A percentile compares a stretch with the other conserved stretches of the same genome.
Evolutionary conservation across 2,329 filamentous ascomycete genomes (phyloP).

Genomic region (Chalara sp.): DNA sequence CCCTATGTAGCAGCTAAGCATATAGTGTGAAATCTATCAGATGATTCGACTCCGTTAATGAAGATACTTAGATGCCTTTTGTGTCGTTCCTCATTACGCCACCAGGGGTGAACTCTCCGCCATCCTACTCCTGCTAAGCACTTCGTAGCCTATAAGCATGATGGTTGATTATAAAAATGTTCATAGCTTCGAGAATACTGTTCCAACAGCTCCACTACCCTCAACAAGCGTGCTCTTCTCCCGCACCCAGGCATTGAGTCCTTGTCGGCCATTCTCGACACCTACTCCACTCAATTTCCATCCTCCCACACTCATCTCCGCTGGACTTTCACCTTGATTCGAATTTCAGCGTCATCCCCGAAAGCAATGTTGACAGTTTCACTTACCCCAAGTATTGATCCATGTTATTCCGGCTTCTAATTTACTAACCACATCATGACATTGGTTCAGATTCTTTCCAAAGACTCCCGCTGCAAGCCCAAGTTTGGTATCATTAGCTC

Average conservation of each 20-base stretch:
- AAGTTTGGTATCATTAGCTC: conserved; percentile 71
- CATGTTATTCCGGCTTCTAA: conserved; percentile 84
- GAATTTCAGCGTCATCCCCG: not conserved
- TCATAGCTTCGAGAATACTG: conserved; percentile 61
- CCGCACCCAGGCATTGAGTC: conserved; percentile 73
- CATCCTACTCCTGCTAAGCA: too few relatives aligned
- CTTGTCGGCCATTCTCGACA: conserved; percentile 76
- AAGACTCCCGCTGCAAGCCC: conserved; percentile 83
- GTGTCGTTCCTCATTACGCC: too few relatives aligned
- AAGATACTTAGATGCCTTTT: too few relatives aligned
- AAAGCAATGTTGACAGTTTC: not conserved
- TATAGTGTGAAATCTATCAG: too few relatives aligned
- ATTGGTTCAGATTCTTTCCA: conserved; percentile 65
- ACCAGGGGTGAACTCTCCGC: too few relatives aligned
- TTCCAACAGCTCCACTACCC: conserved; percentile 60
- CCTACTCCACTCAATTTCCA: conserved; percentile 90
- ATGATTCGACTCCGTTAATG: too few relatives aligned
- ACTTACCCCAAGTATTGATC: conserved; percentile 74
- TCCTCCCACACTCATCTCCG: conserved; percentile 87
- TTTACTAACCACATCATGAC: conserved; percentile 63
- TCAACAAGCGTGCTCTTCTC: conserved; percentile 88
- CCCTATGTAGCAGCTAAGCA: too few relatives aligned
- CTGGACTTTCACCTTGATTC: conserved; percentile 61
- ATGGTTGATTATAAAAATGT: not conserved
- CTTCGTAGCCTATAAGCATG: too few relatives aligned